phyloP scores from a whole-genome alignment of 225 moss, liverwort and hornwort species.

The Ulota crispa region DNA sequence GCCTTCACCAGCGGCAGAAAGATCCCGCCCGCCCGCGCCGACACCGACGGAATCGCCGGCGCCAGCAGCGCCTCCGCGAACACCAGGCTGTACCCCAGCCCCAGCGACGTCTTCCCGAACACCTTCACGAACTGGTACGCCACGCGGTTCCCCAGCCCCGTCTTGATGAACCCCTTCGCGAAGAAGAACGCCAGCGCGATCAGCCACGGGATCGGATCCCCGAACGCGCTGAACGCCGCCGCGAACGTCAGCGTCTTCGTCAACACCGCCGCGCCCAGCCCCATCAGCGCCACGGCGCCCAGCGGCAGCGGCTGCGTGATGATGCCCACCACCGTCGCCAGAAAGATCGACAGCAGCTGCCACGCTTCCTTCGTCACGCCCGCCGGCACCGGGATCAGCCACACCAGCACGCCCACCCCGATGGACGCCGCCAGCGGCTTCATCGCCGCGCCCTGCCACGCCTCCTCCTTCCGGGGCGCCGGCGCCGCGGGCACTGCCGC shows the following conservation, averaged over 20 bases:
- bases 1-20: slow-evolving; percentile 92
- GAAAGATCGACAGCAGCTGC: slow-evolving; percentile 92
- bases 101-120: slow-evolving; percentile 84
- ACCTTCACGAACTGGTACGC: slow-evolving; percentile 91
- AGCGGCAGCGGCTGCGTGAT: slow-evolving; percentile 91
- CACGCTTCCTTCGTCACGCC: slow-evolving; percentile 93
- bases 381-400: slow-evolving; percentile 72
- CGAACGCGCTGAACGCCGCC: slow-evolving; percentile 97
- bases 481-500: slow-evolving; percentile 29
- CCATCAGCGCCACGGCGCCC: slow-evolving; percentile 95
- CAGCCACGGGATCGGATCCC: slow-evolving; percentile 98
- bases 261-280: slow-evolving; percentile 81
- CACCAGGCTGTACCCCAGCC: slow-evolving; percentile 87
- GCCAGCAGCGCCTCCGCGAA: slow-evolving; percentile 92
- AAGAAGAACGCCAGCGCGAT: slow-evolving; percentile 97
- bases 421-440: slow-evolving; percentile 82
- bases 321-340: slow-evolving; percentile 97
- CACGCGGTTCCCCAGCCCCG: slow-evolving; percentile 88
- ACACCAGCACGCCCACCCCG: slow-evolving; percentile 70
- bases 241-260: slow-evolving; percentile 94
- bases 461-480: slow-evolving; percentile 52
- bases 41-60: slow-evolving; percentile 93
- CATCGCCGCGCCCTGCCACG: slow-evolving; percentile 88
- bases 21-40: slow-evolving; percentile 89
- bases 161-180: slow-evolving; percentile 99